Evolutionary conservation across 441 rosid species (phyloP).

Genomic region (Corymbia calophylla): DNA sequence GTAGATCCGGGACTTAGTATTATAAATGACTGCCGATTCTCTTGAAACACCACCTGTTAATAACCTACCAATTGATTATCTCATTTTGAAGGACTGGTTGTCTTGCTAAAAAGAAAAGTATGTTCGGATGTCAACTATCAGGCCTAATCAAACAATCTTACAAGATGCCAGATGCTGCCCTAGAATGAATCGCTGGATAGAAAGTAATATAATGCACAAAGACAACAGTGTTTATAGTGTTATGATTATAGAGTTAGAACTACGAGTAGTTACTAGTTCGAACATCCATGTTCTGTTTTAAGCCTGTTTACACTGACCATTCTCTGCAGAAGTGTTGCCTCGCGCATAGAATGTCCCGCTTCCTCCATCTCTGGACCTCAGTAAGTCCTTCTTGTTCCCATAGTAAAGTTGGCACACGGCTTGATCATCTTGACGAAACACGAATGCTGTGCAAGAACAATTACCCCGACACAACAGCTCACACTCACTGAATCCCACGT

Average conservation of each 20-base stretch:
- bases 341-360: not conserved
- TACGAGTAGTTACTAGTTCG: not conserved
- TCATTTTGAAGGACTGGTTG: not conserved
- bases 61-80: not conserved
- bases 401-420: not conserved
- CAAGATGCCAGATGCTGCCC: not conserved
- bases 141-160: not conserved
- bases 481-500: not conserved
- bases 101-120: not conserved
- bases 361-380: not conserved
- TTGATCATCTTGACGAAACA: not conserved
- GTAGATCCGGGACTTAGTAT: not conserved
- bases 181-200: not conserved
- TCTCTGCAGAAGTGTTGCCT: not conserved
- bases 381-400: not conserved
- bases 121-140: not conserved
- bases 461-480: not conserved
- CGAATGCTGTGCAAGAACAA: not conserved
- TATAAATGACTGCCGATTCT: not conserved
- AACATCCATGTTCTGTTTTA: not conserved
- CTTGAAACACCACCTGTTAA: not conserved
- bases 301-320: not conserved
- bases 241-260: not conserved
- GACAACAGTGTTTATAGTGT: not conserved
- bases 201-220: fast-evolving